Conservation (phyloP, 2,329 filamentous ascomycete species). For the Neopestalotiopsis sp. region DNA sequence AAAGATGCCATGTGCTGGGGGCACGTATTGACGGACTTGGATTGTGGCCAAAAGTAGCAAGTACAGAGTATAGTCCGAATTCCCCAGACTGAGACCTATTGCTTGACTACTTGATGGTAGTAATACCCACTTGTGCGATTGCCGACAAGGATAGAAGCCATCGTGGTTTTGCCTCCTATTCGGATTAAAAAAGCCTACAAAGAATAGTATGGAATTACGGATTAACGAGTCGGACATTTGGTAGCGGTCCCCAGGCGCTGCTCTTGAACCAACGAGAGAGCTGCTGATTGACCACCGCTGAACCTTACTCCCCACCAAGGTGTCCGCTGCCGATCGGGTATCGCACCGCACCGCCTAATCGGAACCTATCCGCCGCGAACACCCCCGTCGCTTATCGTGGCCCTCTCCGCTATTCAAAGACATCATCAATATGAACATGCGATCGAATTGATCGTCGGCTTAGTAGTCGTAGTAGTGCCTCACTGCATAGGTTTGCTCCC, state of each 20-base stretch:
- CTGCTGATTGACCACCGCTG: neutral
- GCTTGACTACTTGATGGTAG: neutral
- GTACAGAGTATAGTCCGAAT: neutral
- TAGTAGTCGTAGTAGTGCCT: neutral
- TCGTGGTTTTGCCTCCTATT: neutral
- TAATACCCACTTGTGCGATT: neutral
- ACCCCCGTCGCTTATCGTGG: neutral
- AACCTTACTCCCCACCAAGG: neutral
- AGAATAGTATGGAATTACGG: neutral
- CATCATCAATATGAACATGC: conserved; percentile 5
- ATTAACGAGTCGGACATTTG: neutral
- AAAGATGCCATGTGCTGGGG: neutral
- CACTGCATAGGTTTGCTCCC: neutral
- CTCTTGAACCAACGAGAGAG: neutral
- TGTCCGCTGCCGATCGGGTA: neutral
- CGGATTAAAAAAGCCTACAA: neutral
- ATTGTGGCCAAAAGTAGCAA: neutral
- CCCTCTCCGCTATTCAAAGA: neutral
- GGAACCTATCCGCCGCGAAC: conserved; percentile 4
- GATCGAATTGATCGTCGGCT: conserved; percentile 5
- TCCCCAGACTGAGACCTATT: neutral
- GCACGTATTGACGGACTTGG: neutral
- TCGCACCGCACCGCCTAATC: conserved; percentile 14
- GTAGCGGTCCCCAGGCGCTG: neutral
- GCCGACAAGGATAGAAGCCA: neutral